Conservation (phyloP, 1,284 basidiomycete species). For the Fereydounia khargensis region DNA sequence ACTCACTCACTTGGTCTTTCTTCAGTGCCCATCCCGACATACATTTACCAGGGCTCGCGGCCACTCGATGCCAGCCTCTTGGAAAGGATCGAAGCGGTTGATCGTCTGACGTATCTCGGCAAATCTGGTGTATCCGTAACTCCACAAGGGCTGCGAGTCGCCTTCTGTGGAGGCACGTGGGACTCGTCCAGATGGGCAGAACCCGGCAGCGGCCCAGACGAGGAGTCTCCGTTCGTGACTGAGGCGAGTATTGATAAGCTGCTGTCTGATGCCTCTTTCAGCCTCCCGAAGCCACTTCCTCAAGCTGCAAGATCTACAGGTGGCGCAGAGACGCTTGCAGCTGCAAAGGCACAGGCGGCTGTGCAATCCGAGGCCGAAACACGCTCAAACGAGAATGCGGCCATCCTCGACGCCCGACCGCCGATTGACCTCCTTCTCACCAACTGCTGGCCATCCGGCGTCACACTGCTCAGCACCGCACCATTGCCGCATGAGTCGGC, state of each 20-base stretch:
- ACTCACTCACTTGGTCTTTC: too few species aligned
- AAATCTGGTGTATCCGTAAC: conserved; percentile 27
- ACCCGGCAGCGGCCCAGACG: too few species aligned
- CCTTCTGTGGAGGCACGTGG: conserved; percentile 36
- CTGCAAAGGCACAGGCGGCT: conserved; percentile 12
- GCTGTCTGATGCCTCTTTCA: conserved; percentile 25
- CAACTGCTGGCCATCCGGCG: conserved; percentile 41
- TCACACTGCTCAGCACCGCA: conserved; percentile 31
- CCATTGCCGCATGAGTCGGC: conserved; percentile 26
- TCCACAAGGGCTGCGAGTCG: conserved; percentile 21
- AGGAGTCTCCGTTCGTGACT: conserved; percentile 23
- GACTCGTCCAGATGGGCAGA: conserved; percentile 8
- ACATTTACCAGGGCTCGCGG: conserved; percentile 76
- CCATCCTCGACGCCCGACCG: conserved; percentile 6
- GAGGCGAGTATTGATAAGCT: conserved; percentile 12
- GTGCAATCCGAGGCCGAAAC: conserved; percentile 10
- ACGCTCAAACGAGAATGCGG: not conserved
- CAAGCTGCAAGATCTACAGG: not conserved
- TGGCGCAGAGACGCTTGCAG: conserved; percentile 30
- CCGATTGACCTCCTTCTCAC: conserved; percentile 50
- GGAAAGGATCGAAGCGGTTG: conserved; percentile 3
- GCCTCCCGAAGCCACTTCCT: conserved; percentile 8
- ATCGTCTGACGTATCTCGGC: conserved; percentile 30
- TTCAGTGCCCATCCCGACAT: conserved; percentile 82
- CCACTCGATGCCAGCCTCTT: conserved; percentile 1